phyloP scores from a whole-genome alignment of 805 yeast genomes.

The Danielia reshetovae region DNA sequence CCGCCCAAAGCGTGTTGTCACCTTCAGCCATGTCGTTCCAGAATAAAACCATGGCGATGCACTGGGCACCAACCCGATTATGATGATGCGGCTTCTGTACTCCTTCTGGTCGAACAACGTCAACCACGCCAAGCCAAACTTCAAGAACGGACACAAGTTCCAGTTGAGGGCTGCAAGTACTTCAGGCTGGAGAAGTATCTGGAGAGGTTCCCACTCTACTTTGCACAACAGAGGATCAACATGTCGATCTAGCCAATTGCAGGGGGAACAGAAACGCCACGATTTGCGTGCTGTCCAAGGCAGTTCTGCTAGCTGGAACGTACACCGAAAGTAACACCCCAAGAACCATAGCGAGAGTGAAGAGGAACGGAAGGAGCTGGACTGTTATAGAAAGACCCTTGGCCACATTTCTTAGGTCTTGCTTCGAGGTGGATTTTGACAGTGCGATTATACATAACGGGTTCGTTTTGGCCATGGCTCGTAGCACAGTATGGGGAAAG shows the following conservation, averaged over 20 bases:
- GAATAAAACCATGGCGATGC: slow-evolving; percentile 60
- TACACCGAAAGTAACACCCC: slow-evolving; percentile 42
- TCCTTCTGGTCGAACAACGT: slow-evolving; percentile 45
- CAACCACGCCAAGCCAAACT: slow-evolving; percentile 56
- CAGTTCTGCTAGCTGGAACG: slow-evolving; percentile 31
- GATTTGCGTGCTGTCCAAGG: slow-evolving; percentile 31
- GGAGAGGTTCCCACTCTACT: slow-evolving; percentile 46
- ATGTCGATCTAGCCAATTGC: slow-evolving; percentile 49
- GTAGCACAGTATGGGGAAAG: too few relatives aligned
- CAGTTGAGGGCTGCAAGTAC: slow-evolving; percentile 42
- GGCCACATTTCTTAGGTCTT: background rate
- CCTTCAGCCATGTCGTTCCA: slow-evolving; percentile 58
- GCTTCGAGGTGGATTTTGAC: background rate
- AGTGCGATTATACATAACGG: too few relatives aligned
- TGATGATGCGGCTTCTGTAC: slow-evolving; percentile 50
- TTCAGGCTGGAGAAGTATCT: slow-evolving; percentile 8
- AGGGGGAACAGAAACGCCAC: slow-evolving; percentile 43
- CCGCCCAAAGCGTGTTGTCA: slow-evolving; percentile 47
- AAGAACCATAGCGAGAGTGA: slow-evolving; percentile 33
- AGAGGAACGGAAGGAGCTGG: slow-evolving; percentile 30
- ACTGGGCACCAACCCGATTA: slow-evolving; percentile 58
- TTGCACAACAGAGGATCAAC: slow-evolving; percentile 59
- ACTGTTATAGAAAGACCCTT: slow-evolving; percentile 26
- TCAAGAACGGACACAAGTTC: slow-evolving; percentile 53
- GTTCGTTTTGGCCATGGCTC: too few relatives aligned